A percentile compares a stretch with the other conserved stretches of the same genome.
These are phyloP conservation scores for Aschersonia sp. DNA, from an alignment of 2,329 filamentous ascomycete genomes.

Conservation along the genomic window DNA sequence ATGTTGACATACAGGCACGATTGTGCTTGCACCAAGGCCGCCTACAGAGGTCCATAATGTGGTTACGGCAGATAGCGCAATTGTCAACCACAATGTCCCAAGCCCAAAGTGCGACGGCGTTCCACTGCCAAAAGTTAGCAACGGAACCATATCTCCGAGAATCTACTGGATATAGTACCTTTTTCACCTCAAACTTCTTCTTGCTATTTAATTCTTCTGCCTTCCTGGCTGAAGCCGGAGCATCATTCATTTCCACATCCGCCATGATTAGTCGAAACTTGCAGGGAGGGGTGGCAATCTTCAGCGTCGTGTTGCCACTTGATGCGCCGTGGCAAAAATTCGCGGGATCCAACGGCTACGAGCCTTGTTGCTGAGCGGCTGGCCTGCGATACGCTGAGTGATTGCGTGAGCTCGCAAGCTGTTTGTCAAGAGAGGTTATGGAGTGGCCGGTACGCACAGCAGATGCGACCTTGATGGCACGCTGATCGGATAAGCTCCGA, in stretches of 20 bases:
- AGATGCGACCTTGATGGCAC: no score
- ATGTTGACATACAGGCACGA: no score
- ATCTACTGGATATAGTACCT: slow-evolving; percentile 39
- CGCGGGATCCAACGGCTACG: no score
- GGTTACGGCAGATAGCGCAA: slow-evolving; percentile 97
- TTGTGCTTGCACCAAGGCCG: no score
- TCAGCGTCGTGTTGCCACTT: no score
- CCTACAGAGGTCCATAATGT: slow-evolving; percentile 98
- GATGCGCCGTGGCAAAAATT: no score
- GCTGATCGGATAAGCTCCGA: no score
- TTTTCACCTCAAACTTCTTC: slow-evolving; percentile 98
- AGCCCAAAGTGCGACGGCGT: slow-evolving; percentile 93
- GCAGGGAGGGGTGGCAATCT: background rate
- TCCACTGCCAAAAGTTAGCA: slow-evolving; percentile 53
- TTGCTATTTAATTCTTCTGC: slow-evolving; percentile 42
- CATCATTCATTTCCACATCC: slow-evolving; percentile 94
- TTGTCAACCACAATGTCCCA: slow-evolving; percentile 99
- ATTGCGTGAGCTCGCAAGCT: no score
- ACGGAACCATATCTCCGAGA: background rate
- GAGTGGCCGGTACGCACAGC: no score
- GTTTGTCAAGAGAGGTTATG: no score
- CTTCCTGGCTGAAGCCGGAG: slow-evolving; percentile 46
- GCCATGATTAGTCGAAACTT: slow-evolving; percentile 45
- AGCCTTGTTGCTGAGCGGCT: no score
- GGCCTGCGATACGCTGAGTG: no score